A percentile compares a stretch with the other conserved stretches of the same genome.
These are phyloP conservation scores for Botrytis galanthina DNA, from an alignment of 2,329 filamentous ascomycete species.

Conservation along the genomic window DNA sequence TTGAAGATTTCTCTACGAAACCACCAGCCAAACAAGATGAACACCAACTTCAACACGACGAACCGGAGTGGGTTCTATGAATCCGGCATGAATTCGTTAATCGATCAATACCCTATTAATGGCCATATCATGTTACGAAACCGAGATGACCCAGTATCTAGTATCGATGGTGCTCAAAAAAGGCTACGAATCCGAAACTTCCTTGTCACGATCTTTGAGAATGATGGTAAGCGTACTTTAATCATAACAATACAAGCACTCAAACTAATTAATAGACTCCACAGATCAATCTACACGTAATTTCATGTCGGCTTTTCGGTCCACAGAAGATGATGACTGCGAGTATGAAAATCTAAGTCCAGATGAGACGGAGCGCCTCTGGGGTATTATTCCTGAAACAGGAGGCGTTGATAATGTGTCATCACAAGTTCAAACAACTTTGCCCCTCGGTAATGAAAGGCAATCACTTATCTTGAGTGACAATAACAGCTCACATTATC, in stretches of 20 bases:
- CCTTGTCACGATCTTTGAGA: not conserved
- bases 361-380: not conserved
- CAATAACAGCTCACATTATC: not conserved
- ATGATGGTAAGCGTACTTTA: not conserved
- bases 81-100: not conserved
- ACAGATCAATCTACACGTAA: too few relatives aligned
- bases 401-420: not conserved
- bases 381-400: not conserved
- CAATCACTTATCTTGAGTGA: not conserved
- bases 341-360: not conserved
- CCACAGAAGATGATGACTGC: not conserved
- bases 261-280: accelerated
- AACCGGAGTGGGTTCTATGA: not conserved
- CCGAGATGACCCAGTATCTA: not conserved
- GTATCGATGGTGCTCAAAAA: not conserved
- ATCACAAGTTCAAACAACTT: not conserved
- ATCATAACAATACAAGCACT: accelerated
- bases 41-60: not conserved
- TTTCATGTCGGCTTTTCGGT: too few relatives aligned
- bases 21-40: not conserved
- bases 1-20: not conserved
- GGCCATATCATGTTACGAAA: not conserved
- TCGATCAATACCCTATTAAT: not conserved
- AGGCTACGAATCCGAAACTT: not conserved
- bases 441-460: not conserved